Evolutionary conservation across 1,139 yeast genomes (phyloP).

Genomic region (Taiozyma sp.): DNA sequence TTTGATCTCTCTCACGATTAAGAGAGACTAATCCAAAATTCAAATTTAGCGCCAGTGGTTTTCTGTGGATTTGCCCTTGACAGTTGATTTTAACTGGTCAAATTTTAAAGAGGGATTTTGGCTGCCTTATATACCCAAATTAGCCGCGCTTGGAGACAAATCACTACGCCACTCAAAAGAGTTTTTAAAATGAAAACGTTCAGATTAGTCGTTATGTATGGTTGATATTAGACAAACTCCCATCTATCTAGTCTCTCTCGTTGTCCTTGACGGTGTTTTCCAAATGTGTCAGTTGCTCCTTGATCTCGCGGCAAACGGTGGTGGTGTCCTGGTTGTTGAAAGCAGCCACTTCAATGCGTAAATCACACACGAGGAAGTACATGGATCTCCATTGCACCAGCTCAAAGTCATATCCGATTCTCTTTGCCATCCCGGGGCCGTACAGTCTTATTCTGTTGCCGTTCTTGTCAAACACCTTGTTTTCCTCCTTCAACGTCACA

Average conservation of each 20-base stretch:
- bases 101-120: neutral
- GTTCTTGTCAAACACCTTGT: conserved; percentile 37
- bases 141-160: neutral
- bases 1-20: too few relatives aligned
- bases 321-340: conserved; percentile 40
- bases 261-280: conserved; percentile 26
- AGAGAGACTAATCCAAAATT: too few relatives aligned
- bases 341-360: conserved; percentile 36
- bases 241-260: conserved; percentile 14
- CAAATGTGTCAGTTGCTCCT: conserved; percentile 39
- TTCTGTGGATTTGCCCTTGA: too few relatives aligned
- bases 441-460: conserved; percentile 46
- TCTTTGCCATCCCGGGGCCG: conserved; percentile 47
- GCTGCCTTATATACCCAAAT: neutral
- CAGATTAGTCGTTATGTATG: neutral
- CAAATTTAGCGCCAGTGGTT: too few relatives aligned
- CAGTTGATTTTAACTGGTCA: too few relatives aligned
- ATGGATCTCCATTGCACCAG: conserved; percentile 54
- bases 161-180: neutral
- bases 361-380: conserved; percentile 51
- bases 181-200: neutral
- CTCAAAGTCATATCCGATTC: conserved; percentile 56
- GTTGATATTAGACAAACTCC: too few relatives aligned
- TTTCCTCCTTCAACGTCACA: conserved; percentile 37
- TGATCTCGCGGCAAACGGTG: conserved; percentile 44